These are phyloP conservation scores for Clarkia xantiana DNA, from an alignment of 345 rosid genomes.

Conservation along the genomic window DNA sequence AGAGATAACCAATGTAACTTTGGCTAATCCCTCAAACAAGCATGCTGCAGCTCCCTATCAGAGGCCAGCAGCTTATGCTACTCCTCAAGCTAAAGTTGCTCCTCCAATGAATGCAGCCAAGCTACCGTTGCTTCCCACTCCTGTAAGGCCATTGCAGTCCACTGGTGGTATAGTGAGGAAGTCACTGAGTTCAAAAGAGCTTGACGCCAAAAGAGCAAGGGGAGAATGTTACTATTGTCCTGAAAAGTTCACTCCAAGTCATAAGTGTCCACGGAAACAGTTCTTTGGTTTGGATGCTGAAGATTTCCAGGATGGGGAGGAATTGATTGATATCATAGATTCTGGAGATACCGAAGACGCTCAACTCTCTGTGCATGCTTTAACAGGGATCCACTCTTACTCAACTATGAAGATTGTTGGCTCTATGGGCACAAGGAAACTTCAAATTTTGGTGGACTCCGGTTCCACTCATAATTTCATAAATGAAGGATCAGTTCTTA, in stretches of 20 bases:
- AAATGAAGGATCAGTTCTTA: too few relatives aligned
- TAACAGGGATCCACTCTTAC: too few relatives aligned
- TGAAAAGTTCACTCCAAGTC: neutral
- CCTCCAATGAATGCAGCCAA: neutral
- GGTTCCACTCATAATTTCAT: too few relatives aligned
- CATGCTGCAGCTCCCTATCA: neutral
- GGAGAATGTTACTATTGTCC: neutral
- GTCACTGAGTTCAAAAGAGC: neutral
- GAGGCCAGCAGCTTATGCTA: neutral
- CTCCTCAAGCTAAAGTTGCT: too few relatives aligned
- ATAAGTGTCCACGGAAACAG: neutral
- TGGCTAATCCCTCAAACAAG: neutral
- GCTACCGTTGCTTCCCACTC: neutral
- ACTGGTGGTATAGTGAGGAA: neutral
- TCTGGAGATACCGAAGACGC: too few relatives aligned
- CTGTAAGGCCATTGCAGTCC: neutral
- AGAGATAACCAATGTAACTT: neutral
- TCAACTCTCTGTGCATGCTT: too few relatives aligned
- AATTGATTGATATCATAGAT: too few relatives aligned
- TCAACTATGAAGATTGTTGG: too few relatives aligned
- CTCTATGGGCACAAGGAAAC: too few relatives aligned
- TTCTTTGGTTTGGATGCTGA: neutral
- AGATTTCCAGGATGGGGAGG: neutral
- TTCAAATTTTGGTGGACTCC: too few relatives aligned
- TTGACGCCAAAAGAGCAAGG: neutral